Base-by-base conservation (phyloP, 208 protist species). In the Trypanosoma boissoni region DNA sequence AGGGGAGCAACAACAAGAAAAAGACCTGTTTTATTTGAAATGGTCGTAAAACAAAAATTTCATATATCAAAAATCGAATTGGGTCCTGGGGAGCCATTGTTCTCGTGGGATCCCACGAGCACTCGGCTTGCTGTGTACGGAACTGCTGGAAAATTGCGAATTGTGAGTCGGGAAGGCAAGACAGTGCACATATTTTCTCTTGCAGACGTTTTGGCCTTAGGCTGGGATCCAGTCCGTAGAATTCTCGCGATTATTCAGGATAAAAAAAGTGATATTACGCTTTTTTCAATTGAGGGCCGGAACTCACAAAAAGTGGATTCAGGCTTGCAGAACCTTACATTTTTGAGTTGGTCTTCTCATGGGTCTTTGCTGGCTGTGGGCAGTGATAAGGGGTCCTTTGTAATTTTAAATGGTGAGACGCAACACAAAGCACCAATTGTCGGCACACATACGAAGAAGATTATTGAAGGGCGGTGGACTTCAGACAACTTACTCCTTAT, bases 321-420 rank as follows among this genome's bases (percentile, higher is more conserved):
- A 6, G 91, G 85, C 26, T 26, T 95, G 18, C 92, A 86, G 31
- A 93, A 97, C 28, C 74, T 98, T 8, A 82, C 72, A 20, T 80
- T 91, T 34, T 46, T 98, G 37, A 65, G 65, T 10, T 99, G 96
- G 97, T 96, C 95, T 5, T 64, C 58, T 4, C 48, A 32, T 29
- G 85, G 88, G 12, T 71, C 83, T 20, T 59, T 74, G 39, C 81
- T 98, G 4, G 94, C 83, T 2, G 69, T 98, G 8, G 93, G 95
- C 26, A 86, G 77, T n/a, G 59, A 53, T 7, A 98, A 96, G 60
- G 97, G 97, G 6, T 86, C 77, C 34, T 59, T 98, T 16, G 60
- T 98, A 1, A 21, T 99, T 12, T 98, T 96, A 74, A 97, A 98
- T 76, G 85, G 88, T 27, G 76, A 81, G 23, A 98, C 86, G n/a